Evolutionary conservation across 2,329 filamentous ascomycete species (phyloP), one percentile per base, ranked within the genome.

Genomic region (Xylariomycetidae sp.): DNA sequence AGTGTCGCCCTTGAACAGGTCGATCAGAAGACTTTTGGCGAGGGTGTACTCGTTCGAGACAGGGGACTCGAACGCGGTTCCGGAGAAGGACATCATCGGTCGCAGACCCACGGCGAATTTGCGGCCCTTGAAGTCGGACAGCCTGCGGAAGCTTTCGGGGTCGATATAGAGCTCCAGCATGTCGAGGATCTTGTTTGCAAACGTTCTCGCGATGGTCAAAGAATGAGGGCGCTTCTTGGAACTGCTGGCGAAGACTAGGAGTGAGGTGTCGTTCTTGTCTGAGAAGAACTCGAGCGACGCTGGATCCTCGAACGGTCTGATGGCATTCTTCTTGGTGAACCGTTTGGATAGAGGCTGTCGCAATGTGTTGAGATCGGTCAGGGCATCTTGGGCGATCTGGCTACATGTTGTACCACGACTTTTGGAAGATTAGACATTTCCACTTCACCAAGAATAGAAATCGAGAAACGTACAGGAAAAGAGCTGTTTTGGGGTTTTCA

Each of bases 321-420:
- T 84, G 49, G 80, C 74, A 64, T 98, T 98, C 71, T 97, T 97
- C 76, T 97, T 98, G 64, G 80, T 86, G 69, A 98, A 95, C 49
- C 89, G 88, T 62, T 94, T 83, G 45, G 82, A 82, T 41, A 90
- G 74, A 3, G 89, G 88, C 54, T 85, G 81, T 51, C 90, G 89
- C 55, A 98, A 72, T 30, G 86, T 77, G 63, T 88, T 78, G 36
- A 98, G 76, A 53, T 96, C 92, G 48, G 80, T 83, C 42, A 96
- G 71, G 37, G 88, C 86, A 50, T 90, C 82, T 63, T 94, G 82
- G 37, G 88, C 72, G 30, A 92, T 68, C 52, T 90, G 81, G 28
- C 86, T 90, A 59, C 86, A 90, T 59, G 80, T 84, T 32, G 85
- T 88, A 53, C 89, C 90, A 44, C 88, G 84, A 44, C 50, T 51